Evolutionary conservation across 805 yeast genomes (phyloP).

Genomic region (Starmera caribaea): DNA sequence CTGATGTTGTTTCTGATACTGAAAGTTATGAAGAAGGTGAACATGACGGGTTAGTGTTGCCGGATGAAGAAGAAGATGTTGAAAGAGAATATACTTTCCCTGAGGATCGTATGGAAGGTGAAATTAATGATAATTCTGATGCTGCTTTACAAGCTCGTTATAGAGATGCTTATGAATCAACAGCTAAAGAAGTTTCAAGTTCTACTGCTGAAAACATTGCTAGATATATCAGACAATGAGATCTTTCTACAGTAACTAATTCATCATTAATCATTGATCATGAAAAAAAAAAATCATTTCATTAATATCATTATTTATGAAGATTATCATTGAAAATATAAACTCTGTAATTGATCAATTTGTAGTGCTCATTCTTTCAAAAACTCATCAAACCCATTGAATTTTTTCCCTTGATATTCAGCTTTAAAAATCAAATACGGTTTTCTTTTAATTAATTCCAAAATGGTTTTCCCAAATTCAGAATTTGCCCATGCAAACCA

Average conservation of each 20-base stretch:
- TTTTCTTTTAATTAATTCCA: conserved; percentile 62
- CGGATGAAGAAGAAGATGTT: conserved; percentile 40
- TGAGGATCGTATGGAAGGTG: conserved; percentile 49
- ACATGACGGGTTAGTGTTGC: conserved; percentile 29
- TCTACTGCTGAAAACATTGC: conserved; percentile 68
- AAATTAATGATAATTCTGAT: conserved; percentile 34
- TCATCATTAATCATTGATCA: neutral
- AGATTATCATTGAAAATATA: too few relatives aligned
- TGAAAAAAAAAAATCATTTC: too few relatives aligned
- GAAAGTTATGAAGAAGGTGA: conserved; percentile 37
- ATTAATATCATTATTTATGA: too few relatives aligned
- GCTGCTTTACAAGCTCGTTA: conserved; percentile 55
- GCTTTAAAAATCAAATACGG: conserved; percentile 61
- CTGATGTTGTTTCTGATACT: conserved; percentile 44
- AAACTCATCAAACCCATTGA: neutral
- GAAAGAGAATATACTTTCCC: conserved; percentile 67
- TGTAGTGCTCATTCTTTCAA: too few relatives aligned
- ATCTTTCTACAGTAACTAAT: neutral
- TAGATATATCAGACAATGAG: conserved; percentile 41
- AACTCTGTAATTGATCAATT: too few relatives aligned
- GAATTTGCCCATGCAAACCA: conserved; percentile 97
- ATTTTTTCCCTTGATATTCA: conserved; percentile 15
- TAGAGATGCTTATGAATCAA: conserved; percentile 58
- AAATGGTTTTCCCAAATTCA: conserved; percentile 81
- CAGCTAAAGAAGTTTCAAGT: conserved; percentile 52